These are phyloP conservation scores for Ambrosiella xylebori DNA, from an alignment of 2,329 filamentous ascomycete species.

Conservation along the genomic window DNA sequence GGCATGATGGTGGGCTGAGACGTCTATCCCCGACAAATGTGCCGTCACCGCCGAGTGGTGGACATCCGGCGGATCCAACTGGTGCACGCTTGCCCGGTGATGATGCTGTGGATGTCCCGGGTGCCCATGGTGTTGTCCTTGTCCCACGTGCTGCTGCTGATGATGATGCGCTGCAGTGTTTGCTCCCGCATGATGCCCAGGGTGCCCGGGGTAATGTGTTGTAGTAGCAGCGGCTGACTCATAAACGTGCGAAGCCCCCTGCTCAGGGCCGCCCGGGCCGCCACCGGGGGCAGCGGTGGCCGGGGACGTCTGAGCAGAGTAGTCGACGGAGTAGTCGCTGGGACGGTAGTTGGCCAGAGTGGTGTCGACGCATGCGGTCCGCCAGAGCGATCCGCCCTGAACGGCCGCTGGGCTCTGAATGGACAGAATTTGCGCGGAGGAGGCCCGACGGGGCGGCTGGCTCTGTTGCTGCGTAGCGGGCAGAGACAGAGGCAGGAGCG, in stretches of 20 bases:
- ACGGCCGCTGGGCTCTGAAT: slow-evolving; percentile 49
- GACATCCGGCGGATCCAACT: slow-evolving; percentile 24
- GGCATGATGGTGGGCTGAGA: slow-evolving; percentile 26
- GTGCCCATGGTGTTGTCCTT: neutral
- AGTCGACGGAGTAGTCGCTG: slow-evolving; percentile 59
- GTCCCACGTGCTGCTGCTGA: no score
- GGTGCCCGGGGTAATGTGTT: slow-evolving; percentile 11
- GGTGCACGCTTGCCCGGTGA: slow-evolving; percentile 14
- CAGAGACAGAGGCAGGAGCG: slow-evolving; percentile 15
- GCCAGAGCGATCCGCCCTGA: slow-evolving; percentile 62
- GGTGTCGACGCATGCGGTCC: slow-evolving; percentile 54
- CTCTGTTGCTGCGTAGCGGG: slow-evolving; percentile 21
- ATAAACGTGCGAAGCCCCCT: slow-evolving; percentile 44
- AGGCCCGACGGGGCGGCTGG: slow-evolving; percentile 33
- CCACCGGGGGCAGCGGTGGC: slow-evolving; percentile 24
- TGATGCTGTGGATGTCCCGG: neutral
- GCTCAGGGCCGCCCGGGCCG: slow-evolving; percentile 23
- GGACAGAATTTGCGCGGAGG: slow-evolving; percentile 37
- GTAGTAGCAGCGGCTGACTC: slow-evolving; percentile 24
- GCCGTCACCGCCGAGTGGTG: slow-evolving; percentile 20
- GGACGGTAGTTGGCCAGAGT: slow-evolving; percentile 61
- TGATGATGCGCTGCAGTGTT: no score
- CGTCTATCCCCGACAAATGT: slow-evolving; percentile 22
- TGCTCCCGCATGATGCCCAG: neutral
- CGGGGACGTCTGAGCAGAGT: slow-evolving; percentile 50